Percentiles rank a stretch among this genome's conserved stretches.
These are phyloP conservation scores for Talaromyces stipitatus DNA, from an alignment of 495 filamentous ascomycete species.

Conservation along the genomic window DNA sequence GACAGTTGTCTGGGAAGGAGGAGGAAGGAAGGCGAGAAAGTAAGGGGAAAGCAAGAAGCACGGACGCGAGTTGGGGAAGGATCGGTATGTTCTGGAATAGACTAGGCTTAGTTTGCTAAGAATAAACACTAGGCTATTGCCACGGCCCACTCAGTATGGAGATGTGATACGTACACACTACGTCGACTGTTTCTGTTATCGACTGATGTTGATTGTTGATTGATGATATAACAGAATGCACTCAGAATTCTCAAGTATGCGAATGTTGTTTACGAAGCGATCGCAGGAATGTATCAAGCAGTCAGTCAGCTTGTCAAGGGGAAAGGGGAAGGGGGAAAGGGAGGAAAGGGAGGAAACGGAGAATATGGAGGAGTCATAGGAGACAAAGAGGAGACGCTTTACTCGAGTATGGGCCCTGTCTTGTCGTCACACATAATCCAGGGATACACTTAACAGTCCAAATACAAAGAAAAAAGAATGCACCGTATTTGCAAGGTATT, in stretches of 20 bases:
- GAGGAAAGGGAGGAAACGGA: neutral
- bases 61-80: constrained; percentile 4
- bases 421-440: no score
- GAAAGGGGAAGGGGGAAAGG: neutral
- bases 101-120: neutral
- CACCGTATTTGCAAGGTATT: neutral
- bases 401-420: no score
- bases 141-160: neutral
- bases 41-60: constrained; percentile 4
- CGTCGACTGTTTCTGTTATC: neutral
- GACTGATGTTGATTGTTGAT: no score
- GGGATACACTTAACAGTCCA: neutral
- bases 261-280: neutral
- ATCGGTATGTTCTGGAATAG: neutral
- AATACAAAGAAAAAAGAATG: neutral
- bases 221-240: no score
- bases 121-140: neutral
- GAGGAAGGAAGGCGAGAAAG: constrained; percentile 8
- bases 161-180: neutral
- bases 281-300: neutral
- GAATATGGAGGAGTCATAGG: neutral
- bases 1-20: constrained; percentile 12
- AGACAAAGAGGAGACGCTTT: neutral
- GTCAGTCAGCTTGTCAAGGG: no score
- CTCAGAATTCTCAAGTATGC: no score